Conservation (phyloP, 148 eudicot genomes). For the Pharnaceum exiguum region DNA sequence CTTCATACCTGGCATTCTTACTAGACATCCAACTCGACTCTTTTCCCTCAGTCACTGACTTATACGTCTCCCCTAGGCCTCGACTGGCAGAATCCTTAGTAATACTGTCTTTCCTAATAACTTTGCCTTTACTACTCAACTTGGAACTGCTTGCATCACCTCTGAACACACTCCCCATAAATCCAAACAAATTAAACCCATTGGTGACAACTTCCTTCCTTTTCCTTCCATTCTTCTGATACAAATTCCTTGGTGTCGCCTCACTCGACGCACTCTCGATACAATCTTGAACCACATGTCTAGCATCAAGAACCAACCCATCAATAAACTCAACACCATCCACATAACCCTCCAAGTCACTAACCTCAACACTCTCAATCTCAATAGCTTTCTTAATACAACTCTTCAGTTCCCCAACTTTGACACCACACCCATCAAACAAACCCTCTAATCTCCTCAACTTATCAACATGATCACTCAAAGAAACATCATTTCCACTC, state of each 20-base stretch:
- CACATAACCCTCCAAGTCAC: constrained; percentile 64
- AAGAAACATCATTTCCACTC: constrained; percentile 32
- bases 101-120: constrained; percentile 26
- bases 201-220: constrained; percentile 39
- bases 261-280: constrained; percentile 24
- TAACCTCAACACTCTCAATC: constrained; percentile 41
- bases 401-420: constrained; percentile 41
- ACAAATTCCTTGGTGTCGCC: constrained; percentile 29
- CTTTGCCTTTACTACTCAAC: constrained; percentile 37
- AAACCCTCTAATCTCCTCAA: constrained; percentile 39
- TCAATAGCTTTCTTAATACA: constrained; percentile 44
- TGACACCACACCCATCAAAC: constrained; percentile 45
- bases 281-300: constrained; percentile 45
- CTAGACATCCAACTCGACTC: constrained; percentile 8
- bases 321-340: constrained; percentile 42
- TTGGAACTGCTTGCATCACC: constrained; percentile 26
- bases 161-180: constrained; percentile 30
- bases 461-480: constrained; percentile 36
- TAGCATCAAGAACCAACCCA: constrained; percentile 35
- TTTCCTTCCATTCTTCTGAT: constrained; percentile 30
- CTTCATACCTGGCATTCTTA: constrained; percentile 11
- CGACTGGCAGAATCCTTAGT: constrained; percentile 24
- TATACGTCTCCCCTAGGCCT: constrained; percentile 18
- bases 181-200: constrained; percentile 41
- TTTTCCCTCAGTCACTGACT: constrained; percentile 25